A percentile compares a stretch with the other conserved stretches of the same genome.
Evolutionary conservation across 1,284 basidiomycete genomes (phyloP).

Genomic region (Apiotrichum brassicae): DNA sequence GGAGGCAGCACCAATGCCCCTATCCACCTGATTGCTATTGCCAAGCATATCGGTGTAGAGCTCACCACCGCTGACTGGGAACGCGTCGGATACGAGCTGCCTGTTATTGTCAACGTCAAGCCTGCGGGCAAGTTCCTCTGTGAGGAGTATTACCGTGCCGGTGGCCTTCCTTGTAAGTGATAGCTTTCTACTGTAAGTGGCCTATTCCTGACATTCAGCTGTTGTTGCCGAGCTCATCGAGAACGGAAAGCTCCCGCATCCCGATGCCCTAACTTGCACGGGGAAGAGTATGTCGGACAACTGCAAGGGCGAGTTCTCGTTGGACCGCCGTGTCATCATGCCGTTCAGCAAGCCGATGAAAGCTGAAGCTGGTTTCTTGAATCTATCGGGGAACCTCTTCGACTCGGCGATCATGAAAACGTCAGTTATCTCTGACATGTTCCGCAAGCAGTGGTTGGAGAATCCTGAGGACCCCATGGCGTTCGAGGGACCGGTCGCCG

Average conservation of each 20-base stretch:
- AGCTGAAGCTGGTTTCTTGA: conserved; percentile 41
- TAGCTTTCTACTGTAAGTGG: not conserved
- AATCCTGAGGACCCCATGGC: conserved; percentile 44
- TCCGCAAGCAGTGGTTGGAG: conserved; percentile 40
- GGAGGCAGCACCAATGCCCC: conserved; percentile 86
- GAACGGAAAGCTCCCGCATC: conserved; percentile 34
- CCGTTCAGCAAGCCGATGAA: conserved; percentile 38
- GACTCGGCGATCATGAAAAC: conserved; percentile 48
- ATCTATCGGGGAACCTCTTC: conserved; percentile 44
- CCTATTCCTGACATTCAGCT: conserved; percentile 12
- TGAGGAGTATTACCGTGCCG: conserved; percentile 44
- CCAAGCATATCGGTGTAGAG: conserved; percentile 44
- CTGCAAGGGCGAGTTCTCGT: conserved; percentile 35
- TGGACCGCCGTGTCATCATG: conserved; percentile 40
- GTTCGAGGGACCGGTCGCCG: conserved; percentile 45
- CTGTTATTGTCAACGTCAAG: conserved; percentile 40
- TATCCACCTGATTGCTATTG: conserved; percentile 42
- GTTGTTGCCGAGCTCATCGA: conserved; percentile 39
- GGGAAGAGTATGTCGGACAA: conserved; percentile 36
- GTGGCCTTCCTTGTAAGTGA: conserved; percentile 38
- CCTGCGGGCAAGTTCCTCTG: conserved; percentile 43
- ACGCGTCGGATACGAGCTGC: conserved; percentile 39
- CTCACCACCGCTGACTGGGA: conserved; percentile 40
- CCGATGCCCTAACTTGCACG: conserved; percentile 36
- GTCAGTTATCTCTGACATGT: conserved; percentile 40